Evolutionary conservation across 1,284 basidiomycete genomes (phyloP).

Genomic region (Ceratobasidium sp.): DNA sequence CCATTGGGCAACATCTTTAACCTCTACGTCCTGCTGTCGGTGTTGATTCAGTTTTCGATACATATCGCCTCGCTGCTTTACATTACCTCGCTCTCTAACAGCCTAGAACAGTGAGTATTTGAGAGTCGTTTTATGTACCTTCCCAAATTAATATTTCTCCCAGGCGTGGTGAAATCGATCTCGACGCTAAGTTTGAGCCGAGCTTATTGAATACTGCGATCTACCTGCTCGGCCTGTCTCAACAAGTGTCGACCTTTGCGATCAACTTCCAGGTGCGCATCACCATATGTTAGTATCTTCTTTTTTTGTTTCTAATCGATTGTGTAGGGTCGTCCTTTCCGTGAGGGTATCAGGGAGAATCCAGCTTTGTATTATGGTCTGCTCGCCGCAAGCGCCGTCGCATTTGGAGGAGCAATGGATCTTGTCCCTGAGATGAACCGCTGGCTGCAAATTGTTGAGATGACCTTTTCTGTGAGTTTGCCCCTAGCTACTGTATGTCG

Average conservation of each 20-base stretch:
- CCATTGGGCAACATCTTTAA: slow-evolving; percentile 96
- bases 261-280: slow-evolving; percentile 89
- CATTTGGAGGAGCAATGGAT: slow-evolving; percentile 92
- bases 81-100: slow-evolving; percentile 85
- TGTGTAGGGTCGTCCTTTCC: slow-evolving; percentile 87
- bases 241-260: slow-evolving; percentile 95
- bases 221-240: slow-evolving; percentile 90
- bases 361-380: slow-evolving; percentile 91
- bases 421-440: slow-evolving; percentile 94
- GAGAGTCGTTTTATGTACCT: slow-evolving; percentile 1
- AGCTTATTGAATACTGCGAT: slow-evolving; percentile 94
- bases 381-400: slow-evolving; percentile 85
- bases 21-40: slow-evolving; percentile 89
- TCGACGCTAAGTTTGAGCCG: slow-evolving; percentile 95
- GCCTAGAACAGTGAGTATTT: slow-evolving; percentile 74
- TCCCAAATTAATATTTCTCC: background rate
- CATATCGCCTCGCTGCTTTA: slow-evolving; percentile 91
- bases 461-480: slow-evolving; percentile 74
- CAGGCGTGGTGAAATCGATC: slow-evolving; percentile 83
- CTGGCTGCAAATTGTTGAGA: slow-evolving; percentile 97
- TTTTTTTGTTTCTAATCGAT: background rate
- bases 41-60: slow-evolving; percentile 89
- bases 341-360: slow-evolving; percentile 95
- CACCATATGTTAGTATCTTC: background rate
- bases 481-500: background rate